These are phyloP conservation scores for Ustilago curta DNA, from an alignment of 1,284 basidiomycete species.

Conservation along the genomic window DNA sequence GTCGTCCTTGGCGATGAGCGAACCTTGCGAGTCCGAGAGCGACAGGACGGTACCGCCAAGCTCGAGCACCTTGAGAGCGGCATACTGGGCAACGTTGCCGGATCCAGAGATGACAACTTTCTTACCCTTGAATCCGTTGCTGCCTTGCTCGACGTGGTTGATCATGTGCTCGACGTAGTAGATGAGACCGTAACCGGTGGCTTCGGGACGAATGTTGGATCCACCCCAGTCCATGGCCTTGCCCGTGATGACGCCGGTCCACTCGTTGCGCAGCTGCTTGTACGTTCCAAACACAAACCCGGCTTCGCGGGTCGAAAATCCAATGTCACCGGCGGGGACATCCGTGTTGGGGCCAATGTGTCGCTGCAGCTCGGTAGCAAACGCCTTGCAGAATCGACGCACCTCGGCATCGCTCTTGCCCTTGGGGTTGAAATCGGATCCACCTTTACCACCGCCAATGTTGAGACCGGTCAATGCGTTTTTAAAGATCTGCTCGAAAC, in stretches of 20 bases:
- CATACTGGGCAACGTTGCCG: constrained; percentile 82
- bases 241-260: constrained; percentile 81
- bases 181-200: constrained; percentile 78
- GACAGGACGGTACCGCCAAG: constrained; percentile 81
- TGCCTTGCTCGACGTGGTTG: constrained; percentile 68
- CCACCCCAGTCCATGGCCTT: constrained; percentile 80
- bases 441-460: constrained; percentile 77
- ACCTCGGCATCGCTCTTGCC: constrained; percentile 83
- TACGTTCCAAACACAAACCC: constrained; percentile 71
- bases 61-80: constrained; percentile 83
- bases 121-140: constrained; percentile 72
- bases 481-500: constrained; percentile 86
- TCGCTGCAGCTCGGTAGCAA: constrained; percentile 53
- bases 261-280: constrained; percentile 82
- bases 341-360: constrained; percentile 75
- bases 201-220: constrained; percentile 59
- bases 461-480: constrained; percentile 82
- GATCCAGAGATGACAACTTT: constrained; percentile 78
- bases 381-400: constrained; percentile 75
- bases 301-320: constrained; percentile 73
- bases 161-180: constrained; percentile 81
- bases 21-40: constrained; percentile 83
- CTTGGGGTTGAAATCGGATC: constrained; percentile 83
- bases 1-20: constrained; percentile 74
- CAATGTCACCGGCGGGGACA: constrained; percentile 83